These are phyloP conservation scores for Ceratobasidium sp. DNA, from an alignment of 1,284 basidiomycete genomes.

Conservation along the genomic window DNA sequence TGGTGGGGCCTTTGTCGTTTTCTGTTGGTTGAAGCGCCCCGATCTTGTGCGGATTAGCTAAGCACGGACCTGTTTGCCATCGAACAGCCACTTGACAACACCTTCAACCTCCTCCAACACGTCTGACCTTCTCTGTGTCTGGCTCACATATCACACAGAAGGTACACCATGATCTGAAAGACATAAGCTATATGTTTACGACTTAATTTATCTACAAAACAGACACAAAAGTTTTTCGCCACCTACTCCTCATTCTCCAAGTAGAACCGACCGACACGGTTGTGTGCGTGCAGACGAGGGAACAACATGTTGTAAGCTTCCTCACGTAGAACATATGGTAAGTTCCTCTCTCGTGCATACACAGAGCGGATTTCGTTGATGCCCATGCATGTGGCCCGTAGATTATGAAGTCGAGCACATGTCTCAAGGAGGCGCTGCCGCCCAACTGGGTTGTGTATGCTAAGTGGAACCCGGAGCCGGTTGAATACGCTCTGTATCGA, in stretches of 20 bases:
- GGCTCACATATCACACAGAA: no score
- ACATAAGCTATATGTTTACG: no score
- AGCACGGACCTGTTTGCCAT: no score
- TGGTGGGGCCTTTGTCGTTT: no score
- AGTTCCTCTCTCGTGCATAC: constrained; percentile 54
- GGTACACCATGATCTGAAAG: no score
- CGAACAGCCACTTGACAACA: no score
- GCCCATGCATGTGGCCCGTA: constrained; percentile 56
- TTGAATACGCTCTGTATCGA: constrained; percentile 63
- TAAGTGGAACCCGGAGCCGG: constrained; percentile 59
- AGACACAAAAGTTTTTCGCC: neutral
- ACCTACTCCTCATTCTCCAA: neutral
- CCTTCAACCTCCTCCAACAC: no score
- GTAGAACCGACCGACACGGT: neutral
- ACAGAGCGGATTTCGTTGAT: constrained; percentile 61
- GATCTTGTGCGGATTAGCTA: no score
- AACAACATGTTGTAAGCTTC: neutral
- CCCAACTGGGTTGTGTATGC: constrained; percentile 53
- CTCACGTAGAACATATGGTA: neutral
- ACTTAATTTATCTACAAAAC: neutral
- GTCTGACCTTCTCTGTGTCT: no score
- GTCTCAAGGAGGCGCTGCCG: constrained; percentile 57
- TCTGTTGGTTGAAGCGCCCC: no score
- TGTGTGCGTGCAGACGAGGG: neutral
- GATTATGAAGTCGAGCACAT: constrained; percentile 57